Base-by-base conservation (phyloP, 1,139 yeast genomes). In the Petasospora fabianii region DNA sequence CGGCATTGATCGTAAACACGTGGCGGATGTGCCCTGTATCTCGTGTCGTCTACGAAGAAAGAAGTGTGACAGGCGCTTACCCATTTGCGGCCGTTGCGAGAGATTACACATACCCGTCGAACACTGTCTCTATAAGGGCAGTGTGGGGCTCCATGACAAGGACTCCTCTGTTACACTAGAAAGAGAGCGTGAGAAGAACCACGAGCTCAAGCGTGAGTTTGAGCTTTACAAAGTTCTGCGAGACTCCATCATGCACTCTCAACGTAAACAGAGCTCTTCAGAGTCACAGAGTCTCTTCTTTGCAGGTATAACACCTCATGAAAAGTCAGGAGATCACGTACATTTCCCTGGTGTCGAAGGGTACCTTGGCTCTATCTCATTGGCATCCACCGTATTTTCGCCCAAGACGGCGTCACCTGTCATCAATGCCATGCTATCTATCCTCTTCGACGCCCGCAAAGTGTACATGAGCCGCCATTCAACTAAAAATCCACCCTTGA, bases 21-120 rank as follows among this genome's bases (percentile, higher is more conserved):
- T 24, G 13, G 11, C 26, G n/a, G 6, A 11, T 17, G 35, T 28
- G 14, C 35, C 39, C 19, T 36, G 39, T 14, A 31, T 36, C 30
- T 36, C 39, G 11, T 36, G 39, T 12, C 32, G 39, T 6, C 21
- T 36, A 17, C 26, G 35, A 24, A 20, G 39, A 27, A 36, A 36
- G 30, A 27, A 28, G 21, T 36, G 39, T 14, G 35, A 32, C 17
- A 33, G 22, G 15, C 19, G 9, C 5, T 3, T 15, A 3, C 39
- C 39, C 20, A 21, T 27, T 6, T 36, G 39, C 21, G 17, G 22
- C 10, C 27, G 39, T 7, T 36, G 39, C 16, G 14, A 17, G 16
- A 19, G 29, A 16, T 32, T 36, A 11, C 19, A 24, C 12, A 32
- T 36, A 15, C 39, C 39, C 10, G 17, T 16, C 6, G 35, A 36